Evolutionary conservation across 1,284 basidiomycete genomes (phyloP).

Genomic region (Tremellales sp.): DNA sequence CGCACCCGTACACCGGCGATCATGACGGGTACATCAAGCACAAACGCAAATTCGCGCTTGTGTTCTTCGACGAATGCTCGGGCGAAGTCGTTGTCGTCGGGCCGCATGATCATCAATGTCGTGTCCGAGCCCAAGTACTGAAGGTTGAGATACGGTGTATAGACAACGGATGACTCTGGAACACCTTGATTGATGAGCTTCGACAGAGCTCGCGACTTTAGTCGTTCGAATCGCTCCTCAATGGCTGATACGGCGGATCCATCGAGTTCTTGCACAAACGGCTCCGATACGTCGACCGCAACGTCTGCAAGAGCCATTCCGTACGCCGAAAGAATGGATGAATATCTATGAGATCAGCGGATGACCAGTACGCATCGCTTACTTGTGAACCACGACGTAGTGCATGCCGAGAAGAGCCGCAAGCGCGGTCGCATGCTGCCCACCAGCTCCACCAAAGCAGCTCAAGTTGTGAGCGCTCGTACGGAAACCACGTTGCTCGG

Average conservation of each 20-base stretch:
- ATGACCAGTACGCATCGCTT: not conserved
- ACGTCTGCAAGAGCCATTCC: slow-evolving; percentile 13
- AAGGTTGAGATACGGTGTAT: slow-evolving; percentile 8
- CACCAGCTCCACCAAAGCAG: slow-evolving; percentile 46
- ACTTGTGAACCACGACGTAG: slow-evolving; percentile 8
- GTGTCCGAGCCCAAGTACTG: slow-evolving; percentile 9
- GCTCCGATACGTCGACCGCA: slow-evolving; percentile 8
- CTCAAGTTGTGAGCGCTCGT: slow-evolving; percentile 47
- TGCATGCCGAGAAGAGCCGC: slow-evolving; percentile 21
- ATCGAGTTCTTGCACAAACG: not conserved
- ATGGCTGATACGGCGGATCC: not conserved
- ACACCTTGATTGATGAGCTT: slow-evolving; percentile 5
- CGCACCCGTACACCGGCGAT: slow-evolving; percentile 5
- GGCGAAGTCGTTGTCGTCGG: slow-evolving; percentile 47
- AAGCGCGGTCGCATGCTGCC: slow-evolving; percentile 28
- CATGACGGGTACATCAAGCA: slow-evolving; percentile 2
- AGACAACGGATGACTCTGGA: not conserved
- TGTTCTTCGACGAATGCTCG: slow-evolving; percentile 3
- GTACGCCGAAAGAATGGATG: slow-evolving; percentile 3
- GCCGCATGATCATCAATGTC: slow-evolving; percentile 6
- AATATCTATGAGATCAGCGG: slow-evolving; percentile 3
- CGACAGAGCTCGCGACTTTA: not conserved
- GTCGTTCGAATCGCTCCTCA: slow-evolving; percentile 2
- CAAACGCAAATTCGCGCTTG: slow-evolving; percentile 6
- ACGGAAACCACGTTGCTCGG: slow-evolving; percentile 47